These are phyloP conservation scores for Plenodomus tracheiphilus DNA, from an alignment of 2,329 filamentous ascomycete genomes.

Conservation along the genomic window DNA sequence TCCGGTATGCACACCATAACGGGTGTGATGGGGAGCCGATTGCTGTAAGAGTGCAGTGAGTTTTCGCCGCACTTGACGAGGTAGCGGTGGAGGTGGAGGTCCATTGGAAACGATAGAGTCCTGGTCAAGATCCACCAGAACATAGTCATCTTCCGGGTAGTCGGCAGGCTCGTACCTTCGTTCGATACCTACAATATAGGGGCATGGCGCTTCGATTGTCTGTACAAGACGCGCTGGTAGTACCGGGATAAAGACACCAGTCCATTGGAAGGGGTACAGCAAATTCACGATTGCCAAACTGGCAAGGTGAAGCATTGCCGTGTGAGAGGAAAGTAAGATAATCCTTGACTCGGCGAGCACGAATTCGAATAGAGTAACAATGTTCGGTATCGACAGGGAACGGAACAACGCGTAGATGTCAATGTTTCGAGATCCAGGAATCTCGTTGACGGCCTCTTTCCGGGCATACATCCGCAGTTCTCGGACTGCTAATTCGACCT, in stretches of 20 bases:
- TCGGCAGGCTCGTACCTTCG: constrained; percentile 83
- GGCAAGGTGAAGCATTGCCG: constrained; percentile 92
- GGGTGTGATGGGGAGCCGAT: constrained; percentile 85
- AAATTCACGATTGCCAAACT: constrained; percentile 84
- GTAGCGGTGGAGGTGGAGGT: constrained; percentile 74
- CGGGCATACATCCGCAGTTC: constrained; percentile 90
- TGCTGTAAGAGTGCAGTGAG: constrained; percentile 84
- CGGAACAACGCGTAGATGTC: constrained; percentile 94
- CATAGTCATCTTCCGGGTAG: constrained; percentile 92
- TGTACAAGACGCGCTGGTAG: constrained; percentile 86
- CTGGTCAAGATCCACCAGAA: constrained; percentile 89
- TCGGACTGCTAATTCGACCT: constrained; percentile 87
- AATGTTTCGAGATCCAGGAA: constrained; percentile 87
- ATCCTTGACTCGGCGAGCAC: constrained; percentile 91
- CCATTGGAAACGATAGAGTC: constrained; percentile 86
- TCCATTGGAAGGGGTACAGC: constrained; percentile 89
- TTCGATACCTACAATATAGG: constrained; percentile 96
- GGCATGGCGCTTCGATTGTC: constrained; percentile 90
- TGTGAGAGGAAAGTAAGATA: constrained; percentile 93
- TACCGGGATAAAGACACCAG: constrained; percentile 90
- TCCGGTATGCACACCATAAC: constrained; percentile 83
- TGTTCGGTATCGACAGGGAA: constrained; percentile 85
- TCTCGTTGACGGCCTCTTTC: constrained; percentile 89
- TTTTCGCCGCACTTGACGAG: constrained; percentile 87
- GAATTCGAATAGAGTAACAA: constrained; percentile 91